A percentile compares a stretch with the other conserved stretches of the same genome.
phyloP scores from a whole-genome alignment of 352 stramenopile genomes.

The Globisporangium lucens region DNA sequence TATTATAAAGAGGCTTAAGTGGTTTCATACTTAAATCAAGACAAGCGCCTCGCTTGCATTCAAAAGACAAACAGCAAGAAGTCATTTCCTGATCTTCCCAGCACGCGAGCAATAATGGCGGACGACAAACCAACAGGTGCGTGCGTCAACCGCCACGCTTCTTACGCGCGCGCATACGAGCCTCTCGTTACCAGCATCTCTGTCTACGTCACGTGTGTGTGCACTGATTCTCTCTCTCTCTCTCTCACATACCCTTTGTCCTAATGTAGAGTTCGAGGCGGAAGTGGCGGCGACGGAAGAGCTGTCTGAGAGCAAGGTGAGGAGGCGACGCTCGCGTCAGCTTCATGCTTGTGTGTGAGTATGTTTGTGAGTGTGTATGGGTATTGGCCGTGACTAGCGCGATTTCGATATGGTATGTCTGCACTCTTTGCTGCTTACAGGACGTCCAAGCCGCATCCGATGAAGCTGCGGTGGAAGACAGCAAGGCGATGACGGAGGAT shows the following conservation, averaged over 20 bases:
- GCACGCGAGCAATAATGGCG: no score
- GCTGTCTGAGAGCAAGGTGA: neutral
- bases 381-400: neutral
- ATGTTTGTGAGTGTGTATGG: neutral
- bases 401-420: no score
- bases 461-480: neutral
- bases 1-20: no score
- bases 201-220: neutral
- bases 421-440: neutral
- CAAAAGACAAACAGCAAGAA: no score
- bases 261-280: neutral
- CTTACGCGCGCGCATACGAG: no score
- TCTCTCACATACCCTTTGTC: neutral
- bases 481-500: neutral
- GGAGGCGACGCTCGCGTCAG: neutral
- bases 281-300: conserved; percentile 2
- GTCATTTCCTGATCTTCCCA: no score
- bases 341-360: neutral
- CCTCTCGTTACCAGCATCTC: neutral
- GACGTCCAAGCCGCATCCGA: neutral
- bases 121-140: no score
- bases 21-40: no score
- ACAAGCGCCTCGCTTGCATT: no score
- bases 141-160: no score
- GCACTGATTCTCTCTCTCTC: neutral